phyloP scores from a whole-genome alignment of 768 basidiomycete species.

The Naganishia vishniacii region DNA sequence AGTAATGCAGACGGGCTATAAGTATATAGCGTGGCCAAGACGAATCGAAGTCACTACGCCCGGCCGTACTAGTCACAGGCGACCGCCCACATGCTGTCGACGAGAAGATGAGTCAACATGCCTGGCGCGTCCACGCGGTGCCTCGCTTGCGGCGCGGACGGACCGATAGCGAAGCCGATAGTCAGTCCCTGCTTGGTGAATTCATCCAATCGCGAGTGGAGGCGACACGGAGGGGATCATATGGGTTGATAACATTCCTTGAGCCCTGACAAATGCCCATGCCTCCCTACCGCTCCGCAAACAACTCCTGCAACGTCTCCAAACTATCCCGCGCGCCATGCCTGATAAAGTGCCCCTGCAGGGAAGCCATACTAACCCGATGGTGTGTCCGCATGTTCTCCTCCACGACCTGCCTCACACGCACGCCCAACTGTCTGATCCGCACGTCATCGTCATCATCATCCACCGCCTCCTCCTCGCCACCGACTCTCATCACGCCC shows the following conservation, averaged over 20 bases:
- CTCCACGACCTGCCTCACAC: slow-evolving; percentile 57
- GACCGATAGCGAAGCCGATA: not conserved
- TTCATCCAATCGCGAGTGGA: too few species aligned
- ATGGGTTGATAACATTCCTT: too few species aligned
- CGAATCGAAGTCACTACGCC: too few species aligned
- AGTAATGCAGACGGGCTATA: too few species aligned
- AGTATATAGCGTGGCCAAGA: too few species aligned
- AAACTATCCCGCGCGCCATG: slow-evolving; percentile 49
- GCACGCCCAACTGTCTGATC: slow-evolving; percentile 54
- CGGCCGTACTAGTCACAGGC: too few species aligned
- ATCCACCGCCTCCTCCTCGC: too few species aligned
- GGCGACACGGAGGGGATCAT: too few species aligned
- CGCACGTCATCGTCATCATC: slow-evolving; percentile 43
- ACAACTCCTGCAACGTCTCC: slow-evolving; percentile 33
- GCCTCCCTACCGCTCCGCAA: slow-evolving; percentile 8
- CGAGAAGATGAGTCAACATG: not conserved
- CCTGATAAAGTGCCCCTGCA: slow-evolving; percentile 92
- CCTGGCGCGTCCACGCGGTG: not conserved
- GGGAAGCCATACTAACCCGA: slow-evolving; percentile 85
- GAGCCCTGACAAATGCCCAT: not conserved
- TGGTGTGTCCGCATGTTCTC: slow-evolving; percentile 56
- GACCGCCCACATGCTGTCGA: too few species aligned
- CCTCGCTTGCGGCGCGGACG: not conserved
- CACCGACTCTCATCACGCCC: slow-evolving; percentile 28
- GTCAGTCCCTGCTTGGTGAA: not conserved